These are phyloP conservation scores for Prosopis cineraria DNA, from an alignment of 306 rosid genomes.

Conservation along the genomic window DNA sequence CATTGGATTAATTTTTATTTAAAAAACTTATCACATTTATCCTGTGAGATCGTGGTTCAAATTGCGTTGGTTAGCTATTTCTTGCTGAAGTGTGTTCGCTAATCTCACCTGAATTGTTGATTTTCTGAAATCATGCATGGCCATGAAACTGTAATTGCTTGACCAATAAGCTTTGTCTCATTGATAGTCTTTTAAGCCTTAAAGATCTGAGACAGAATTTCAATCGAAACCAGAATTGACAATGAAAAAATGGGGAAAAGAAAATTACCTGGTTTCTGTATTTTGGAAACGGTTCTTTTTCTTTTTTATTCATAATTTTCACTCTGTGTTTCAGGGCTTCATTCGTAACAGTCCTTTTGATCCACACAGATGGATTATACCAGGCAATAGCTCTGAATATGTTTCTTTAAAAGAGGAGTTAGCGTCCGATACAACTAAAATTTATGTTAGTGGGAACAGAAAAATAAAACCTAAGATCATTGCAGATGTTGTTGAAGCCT, in stretches of 20 bases:
- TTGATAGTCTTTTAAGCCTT: neutral
- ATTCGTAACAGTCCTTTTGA: slow-evolving; percentile 63
- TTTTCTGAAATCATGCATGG: neutral
- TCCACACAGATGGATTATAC: slow-evolving; percentile 68
- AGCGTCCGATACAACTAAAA: slow-evolving; percentile 24
- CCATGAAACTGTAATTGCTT: neutral
- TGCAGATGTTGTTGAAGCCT: slow-evolving; percentile 93
- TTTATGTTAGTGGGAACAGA: slow-evolving; percentile 47
- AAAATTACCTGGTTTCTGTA: neutral
- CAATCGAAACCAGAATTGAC: neutral
- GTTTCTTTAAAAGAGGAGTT: slow-evolving; percentile 43
- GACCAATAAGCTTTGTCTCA: neutral
- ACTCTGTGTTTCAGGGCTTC: slow-evolving; percentile 67
- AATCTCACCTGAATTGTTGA: neutral
- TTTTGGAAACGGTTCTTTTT: neutral
- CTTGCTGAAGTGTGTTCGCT: neutral
- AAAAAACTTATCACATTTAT: neutral
- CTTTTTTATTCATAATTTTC: neutral
- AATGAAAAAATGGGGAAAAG: neutral
- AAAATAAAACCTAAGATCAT: slow-evolving; percentile 57
- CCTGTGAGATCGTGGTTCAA: neutral
- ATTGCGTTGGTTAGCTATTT: slow-evolving; percentile 7
- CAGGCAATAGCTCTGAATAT: slow-evolving; percentile 50
- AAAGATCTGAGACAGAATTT: neutral
- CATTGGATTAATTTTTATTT: no score